phyloP scores from a whole-genome alignment of 2,329 filamentous ascomycete species.

The Hypoxylon sp. region DNA sequence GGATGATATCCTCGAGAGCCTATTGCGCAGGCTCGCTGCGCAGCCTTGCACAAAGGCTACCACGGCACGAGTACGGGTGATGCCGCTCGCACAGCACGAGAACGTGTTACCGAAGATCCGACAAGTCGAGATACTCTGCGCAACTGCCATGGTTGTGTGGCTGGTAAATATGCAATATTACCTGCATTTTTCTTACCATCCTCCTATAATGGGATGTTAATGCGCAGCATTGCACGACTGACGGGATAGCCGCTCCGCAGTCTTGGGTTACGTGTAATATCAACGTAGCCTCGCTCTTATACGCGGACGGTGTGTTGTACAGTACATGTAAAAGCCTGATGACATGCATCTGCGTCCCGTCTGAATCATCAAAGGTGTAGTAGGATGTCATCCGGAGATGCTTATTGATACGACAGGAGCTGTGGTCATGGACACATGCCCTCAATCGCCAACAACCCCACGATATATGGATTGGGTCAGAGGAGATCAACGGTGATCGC shows the following conservation, averaged over 20 bases:
- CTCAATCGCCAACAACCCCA: conserved; percentile 28
- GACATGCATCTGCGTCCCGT: conserved; percentile 36
- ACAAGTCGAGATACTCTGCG: conserved; percentile 24
- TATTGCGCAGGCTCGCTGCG: conserved; percentile 34
- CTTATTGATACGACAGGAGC: conserved; percentile 24
- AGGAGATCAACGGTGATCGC: conserved; percentile 45
- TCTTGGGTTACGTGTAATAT: conserved; percentile 37
- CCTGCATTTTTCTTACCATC: conserved; percentile 20
- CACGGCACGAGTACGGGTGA: conserved; percentile 39
- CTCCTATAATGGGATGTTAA: conserved; percentile 24
- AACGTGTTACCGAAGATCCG: conserved; percentile 34
- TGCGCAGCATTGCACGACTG: conserved; percentile 31
- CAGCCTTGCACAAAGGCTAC: conserved; percentile 38
- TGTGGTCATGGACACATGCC: conserved; percentile 23
- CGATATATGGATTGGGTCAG: conserved; percentile 42
- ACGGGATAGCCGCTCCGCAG: conserved; percentile 39
- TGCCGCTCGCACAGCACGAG: conserved; percentile 41
- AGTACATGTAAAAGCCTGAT: conserved; percentile 35
- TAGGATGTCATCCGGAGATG: conserved; percentile 23
- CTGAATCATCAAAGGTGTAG: conserved; percentile 41
- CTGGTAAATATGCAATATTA: conserved; percentile 37
- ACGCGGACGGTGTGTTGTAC: conserved; percentile 22
- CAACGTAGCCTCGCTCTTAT: conserved; percentile 33
- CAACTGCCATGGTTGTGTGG: conserved; percentile 30
- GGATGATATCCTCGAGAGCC: conserved; percentile 27